Percentiles rank a stretch among this genome's conserved stretches.
These are phyloP conservation scores for Zymoseptoria ardabiliae DNA, from an alignment of 2,329 filamentous ascomycete species.

Conservation along the genomic window DNA sequence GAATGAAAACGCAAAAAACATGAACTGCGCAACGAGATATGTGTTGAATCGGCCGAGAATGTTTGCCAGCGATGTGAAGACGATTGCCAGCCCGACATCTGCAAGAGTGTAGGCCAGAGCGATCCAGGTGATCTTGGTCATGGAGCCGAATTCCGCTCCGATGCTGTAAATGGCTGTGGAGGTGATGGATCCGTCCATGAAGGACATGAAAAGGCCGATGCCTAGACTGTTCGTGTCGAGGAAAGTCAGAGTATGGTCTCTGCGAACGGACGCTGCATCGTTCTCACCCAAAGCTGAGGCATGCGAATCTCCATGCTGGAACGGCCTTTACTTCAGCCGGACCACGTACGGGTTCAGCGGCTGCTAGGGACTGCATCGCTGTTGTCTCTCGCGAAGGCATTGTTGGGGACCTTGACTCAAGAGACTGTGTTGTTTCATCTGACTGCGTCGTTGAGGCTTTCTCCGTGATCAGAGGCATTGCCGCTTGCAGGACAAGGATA, in stretches of 20 bases:
- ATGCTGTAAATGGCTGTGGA: constrained; percentile 53
- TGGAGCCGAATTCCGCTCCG: constrained; percentile 46
- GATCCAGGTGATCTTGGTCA: constrained; percentile 49
- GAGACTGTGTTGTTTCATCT: background rate
- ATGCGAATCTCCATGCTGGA: background rate
- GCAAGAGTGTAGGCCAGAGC: constrained; percentile 51
- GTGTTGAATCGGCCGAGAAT: constrained; percentile 47
- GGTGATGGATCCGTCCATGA: constrained; percentile 52
- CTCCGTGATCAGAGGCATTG: background rate
- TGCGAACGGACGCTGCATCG: too few relatives aligned
- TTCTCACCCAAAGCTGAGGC: background rate
- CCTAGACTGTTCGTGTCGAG: constrained; percentile 39
- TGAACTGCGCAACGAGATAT: constrained; percentile 46
- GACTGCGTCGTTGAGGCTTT: background rate
- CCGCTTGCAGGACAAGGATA: background rate
- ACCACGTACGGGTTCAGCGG: background rate
- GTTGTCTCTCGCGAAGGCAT: background rate
- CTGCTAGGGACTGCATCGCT: background rate
- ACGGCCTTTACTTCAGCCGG: background rate
- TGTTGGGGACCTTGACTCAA: background rate
- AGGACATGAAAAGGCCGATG: constrained; percentile 50
- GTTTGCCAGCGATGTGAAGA: constrained; percentile 49
- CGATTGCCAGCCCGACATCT: constrained; percentile 51
- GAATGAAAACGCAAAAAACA: constrained; percentile 51
- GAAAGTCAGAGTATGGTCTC: background rate